These are phyloP conservation scores for Mucor circinelloides DNA, from an alignment of 371 early-diverging fungal species.

Conservation along the genomic window DNA sequence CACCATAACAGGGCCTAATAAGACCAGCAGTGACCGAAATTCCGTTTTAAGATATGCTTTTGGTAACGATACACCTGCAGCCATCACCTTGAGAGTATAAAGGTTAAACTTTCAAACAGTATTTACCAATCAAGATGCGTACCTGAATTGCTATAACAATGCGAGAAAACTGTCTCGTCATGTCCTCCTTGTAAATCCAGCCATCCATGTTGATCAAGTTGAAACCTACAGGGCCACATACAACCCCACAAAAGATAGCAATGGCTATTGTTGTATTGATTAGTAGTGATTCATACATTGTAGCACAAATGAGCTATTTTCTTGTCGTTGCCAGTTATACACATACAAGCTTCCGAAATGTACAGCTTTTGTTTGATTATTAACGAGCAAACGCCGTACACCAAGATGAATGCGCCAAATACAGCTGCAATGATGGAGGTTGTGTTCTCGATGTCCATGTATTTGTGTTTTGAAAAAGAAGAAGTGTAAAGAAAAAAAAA, in stretches of 20 bases:
- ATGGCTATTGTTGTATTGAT: constrained; percentile 51
- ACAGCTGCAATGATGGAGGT: constrained; percentile 39
- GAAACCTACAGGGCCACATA: constrained; percentile 75
- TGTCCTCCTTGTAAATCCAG: constrained; percentile 40
- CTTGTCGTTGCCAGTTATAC: neutral
- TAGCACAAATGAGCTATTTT: neutral
- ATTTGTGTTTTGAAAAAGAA: neutral
- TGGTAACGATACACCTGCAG: constrained; percentile 67
- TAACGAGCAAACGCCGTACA: constrained; percentile 85
- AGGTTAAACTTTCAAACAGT: neutral
- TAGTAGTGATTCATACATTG: too few species aligned
- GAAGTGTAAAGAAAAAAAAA: neutral
- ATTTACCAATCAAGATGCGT: neutral
- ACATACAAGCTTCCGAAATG: constrained; percentile 85
- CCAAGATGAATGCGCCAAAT: constrained; percentile 82
- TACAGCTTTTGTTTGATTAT: constrained; percentile 88
- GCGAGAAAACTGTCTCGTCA: constrained; percentile 71
- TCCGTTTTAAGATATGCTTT: constrained; percentile 66
- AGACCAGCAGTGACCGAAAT: constrained; percentile 11
- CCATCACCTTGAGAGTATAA: constrained; percentile 52
- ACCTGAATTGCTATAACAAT: constrained; percentile 78
- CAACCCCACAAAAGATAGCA: constrained; percentile 83
- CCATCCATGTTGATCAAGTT: constrained; percentile 30
- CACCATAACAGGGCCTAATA: constrained; percentile 83
- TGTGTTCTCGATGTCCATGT: constrained; percentile 6